Conservation (phyloP, 1,284 basidiomycete genomes). For the Irpex sp. region DNA sequence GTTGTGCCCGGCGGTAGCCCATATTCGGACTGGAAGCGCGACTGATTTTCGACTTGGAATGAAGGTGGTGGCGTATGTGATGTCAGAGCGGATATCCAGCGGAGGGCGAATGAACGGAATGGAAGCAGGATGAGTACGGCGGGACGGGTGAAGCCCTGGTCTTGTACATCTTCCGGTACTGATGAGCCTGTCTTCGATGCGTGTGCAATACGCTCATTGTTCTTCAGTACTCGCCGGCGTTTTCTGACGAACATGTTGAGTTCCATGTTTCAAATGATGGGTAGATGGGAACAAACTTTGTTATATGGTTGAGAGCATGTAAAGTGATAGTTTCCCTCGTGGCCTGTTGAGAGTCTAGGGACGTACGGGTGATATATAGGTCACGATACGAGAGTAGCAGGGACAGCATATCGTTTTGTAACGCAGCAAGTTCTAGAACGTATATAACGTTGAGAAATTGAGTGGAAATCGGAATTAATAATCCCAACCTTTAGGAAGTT, state of each 20-base stretch:
- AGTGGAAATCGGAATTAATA: neutral
- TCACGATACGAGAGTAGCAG: constrained; percentile 69
- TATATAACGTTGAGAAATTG: neutral
- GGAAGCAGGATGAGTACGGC: constrained; percentile 91
- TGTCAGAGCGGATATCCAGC: constrained; percentile 72
- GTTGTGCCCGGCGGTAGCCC: constrained; percentile 73
- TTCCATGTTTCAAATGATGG: no score
- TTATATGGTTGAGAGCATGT: constrained; percentile 82
- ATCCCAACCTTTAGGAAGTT: constrained; percentile 46
- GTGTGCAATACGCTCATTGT: constrained; percentile 85
- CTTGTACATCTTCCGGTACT: constrained; percentile 75
- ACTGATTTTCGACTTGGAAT: constrained; percentile 82
- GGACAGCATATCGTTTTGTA: constrained; percentile 66
- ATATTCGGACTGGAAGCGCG: constrained; percentile 83
- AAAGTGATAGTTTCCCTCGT: constrained; percentile 68
- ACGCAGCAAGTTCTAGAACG: constrained; percentile 44
- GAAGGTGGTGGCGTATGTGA: constrained; percentile 61
- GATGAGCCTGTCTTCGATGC: constrained; percentile 53
- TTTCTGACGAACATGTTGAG: constrained; percentile 53
- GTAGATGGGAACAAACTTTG: constrained; percentile 53
- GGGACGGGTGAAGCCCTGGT: constrained; percentile 97
- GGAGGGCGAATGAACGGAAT: constrained; percentile 85
- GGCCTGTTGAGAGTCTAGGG: constrained; percentile 47
- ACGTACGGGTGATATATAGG: constrained; percentile 64
- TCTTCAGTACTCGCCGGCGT: constrained; percentile 88